Conservation (phyloP, 208 protist species). For the Acanthamoeba polyphaga region DNA sequence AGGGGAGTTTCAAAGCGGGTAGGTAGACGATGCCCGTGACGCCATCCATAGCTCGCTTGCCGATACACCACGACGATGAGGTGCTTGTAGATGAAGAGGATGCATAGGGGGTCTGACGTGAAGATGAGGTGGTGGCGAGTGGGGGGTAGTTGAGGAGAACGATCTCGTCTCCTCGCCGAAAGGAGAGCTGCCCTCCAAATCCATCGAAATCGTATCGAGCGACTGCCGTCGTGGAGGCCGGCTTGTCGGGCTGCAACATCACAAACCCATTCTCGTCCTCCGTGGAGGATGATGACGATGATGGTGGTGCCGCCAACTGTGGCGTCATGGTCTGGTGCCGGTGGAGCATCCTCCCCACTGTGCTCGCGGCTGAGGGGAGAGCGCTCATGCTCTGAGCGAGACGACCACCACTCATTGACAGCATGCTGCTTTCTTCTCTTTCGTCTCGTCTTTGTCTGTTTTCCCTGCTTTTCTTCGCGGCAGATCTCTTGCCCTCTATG, state of each 20-base stretch:
- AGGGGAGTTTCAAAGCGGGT: background rate
- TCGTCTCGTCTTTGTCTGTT: no score
- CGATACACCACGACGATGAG: slow-evolving; percentile 1
- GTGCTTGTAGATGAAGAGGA: background rate
- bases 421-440: no score
- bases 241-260: background rate
- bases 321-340: no score
- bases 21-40: slow-evolving; percentile 14
- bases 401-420: no score
- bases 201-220: slow-evolving; percentile 55
- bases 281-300: no score
- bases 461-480: no score
- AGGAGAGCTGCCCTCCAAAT: slow-evolving; percentile 55
- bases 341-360: no score
- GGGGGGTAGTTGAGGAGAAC: slow-evolving; percentile 18
- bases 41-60: slow-evolving; percentile 40
- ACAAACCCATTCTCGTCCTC: background rate
- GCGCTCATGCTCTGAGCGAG: no score
- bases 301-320: no score
- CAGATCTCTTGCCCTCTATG: no score
- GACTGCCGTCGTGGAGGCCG: background rate
- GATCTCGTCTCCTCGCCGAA: slow-evolving; percentile 46
- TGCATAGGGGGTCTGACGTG: background rate
- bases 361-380: no score
- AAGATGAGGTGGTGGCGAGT: background rate